phyloP scores from a whole-genome alignment of 2,329 filamentous ascomycete species.

The Hymenoscyphus infarciens region DNA sequence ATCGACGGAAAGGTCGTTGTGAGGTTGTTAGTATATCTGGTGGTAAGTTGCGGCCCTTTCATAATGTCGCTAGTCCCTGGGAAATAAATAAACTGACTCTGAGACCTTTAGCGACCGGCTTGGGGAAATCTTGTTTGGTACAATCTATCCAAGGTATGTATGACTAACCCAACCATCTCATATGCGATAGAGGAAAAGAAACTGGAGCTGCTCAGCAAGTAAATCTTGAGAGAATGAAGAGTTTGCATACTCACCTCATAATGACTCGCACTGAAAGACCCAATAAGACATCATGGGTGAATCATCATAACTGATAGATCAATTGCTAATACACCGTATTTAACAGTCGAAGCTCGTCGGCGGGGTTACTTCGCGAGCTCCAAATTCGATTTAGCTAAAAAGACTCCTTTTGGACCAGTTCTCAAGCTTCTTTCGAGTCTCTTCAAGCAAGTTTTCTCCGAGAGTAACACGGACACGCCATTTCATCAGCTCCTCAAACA shows the following conservation, averaged over 20 bases:
- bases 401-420: slow-evolving; percentile 59
- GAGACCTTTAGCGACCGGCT: slow-evolving; percentile 41
- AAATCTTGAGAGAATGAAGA: background rate
- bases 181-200: background rate
- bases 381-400: slow-evolving; percentile 61
- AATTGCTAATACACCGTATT: background rate
- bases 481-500: slow-evolving; percentile 61
- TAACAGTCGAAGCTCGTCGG: slow-evolving; percentile 50
- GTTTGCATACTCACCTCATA: background rate
- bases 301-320: background rate
- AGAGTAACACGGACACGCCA: slow-evolving; percentile 60
- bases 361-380: slow-evolving; percentile 63
- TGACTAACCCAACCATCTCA: background rate
- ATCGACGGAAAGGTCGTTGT: slow-evolving; percentile 58
- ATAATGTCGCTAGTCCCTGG: background rate
- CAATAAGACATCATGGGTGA: background rate
- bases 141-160: slow-evolving; percentile 50
- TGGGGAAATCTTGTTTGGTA: slow-evolving; percentile 64
- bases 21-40: slow-evolving; percentile 61
- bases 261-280: background rate
- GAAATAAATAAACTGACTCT: background rate
- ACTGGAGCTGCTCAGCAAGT: background rate
- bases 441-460: slow-evolving; percentile 65
- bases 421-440: slow-evolving; percentile 62
- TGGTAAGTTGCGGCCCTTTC: slow-evolving; percentile 27